Evolutionary conservation across 169 alveolate genomes (phyloP).

Genomic region (Cryptosporidium sp.): DNA sequence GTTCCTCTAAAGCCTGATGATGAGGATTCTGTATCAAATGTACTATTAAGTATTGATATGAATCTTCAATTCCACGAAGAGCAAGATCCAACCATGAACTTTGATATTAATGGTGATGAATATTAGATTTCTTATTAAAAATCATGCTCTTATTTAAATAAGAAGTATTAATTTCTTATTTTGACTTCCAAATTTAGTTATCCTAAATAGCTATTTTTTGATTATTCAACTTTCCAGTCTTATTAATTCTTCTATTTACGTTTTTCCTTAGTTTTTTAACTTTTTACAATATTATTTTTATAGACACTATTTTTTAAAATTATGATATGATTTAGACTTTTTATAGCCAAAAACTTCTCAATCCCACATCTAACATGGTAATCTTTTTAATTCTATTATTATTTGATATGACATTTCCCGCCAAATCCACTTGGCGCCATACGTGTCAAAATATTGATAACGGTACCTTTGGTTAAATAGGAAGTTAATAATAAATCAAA

Average conservation of each 20-base stretch:
- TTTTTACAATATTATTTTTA: no score
- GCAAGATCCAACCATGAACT: slow-evolving; percentile 57
- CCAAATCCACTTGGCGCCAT: background rate
- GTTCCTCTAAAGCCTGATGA: slow-evolving; percentile 64
- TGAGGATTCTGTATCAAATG: slow-evolving; percentile 54
- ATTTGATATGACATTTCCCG: background rate
- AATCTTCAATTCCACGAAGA: slow-evolving; percentile 68
- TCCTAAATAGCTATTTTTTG: background rate
- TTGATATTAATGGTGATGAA: slow-evolving; percentile 31
- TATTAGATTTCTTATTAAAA: background rate
- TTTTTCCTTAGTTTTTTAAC: background rate
- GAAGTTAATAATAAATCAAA: background rate
- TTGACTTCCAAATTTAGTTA: background rate
- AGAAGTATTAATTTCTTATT: background rate
- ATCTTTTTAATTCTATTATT: background rate
- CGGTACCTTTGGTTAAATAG: background rate
- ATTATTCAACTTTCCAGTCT: background rate
- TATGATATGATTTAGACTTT: no score
- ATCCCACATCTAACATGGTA: background rate
- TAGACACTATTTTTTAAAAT: no score
- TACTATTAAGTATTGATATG: slow-evolving; percentile 49
- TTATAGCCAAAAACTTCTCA: background rate
- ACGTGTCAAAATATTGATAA: background rate
- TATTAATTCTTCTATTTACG: no score
- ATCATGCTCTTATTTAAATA: background rate